Evolutionary conservation across 331 rosid genomes (phyloP).

Genomic region (Acacia pycnantha): DNA sequence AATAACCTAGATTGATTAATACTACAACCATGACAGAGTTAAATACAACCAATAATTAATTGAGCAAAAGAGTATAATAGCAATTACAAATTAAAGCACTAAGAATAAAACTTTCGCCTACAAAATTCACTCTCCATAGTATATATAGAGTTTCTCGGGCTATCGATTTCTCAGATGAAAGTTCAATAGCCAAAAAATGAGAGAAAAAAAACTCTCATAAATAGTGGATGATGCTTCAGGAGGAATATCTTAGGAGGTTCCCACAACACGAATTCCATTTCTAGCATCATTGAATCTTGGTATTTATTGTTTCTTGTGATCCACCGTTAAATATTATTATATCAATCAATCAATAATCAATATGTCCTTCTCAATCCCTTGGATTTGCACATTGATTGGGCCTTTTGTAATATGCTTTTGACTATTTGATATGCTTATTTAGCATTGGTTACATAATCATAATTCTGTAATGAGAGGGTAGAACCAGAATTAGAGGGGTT

Average conservation of each 20-base stretch:
- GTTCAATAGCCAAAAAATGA: slow-evolving; percentile 6
- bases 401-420: no score
- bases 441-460: no score
- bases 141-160: background rate
- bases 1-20: background rate
- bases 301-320: slow-evolving; percentile 49
- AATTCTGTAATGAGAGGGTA: no score
- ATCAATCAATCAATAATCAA: no score
- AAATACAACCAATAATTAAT: background rate
- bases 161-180: background rate
- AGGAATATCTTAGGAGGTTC: slow-evolving; percentile 5
- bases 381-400: no score
- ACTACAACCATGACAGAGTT: background rate
- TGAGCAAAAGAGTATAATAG: background rate
- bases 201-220: background rate
- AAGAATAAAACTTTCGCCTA: slow-evolving; percentile 20
- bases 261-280: slow-evolving; percentile 12
- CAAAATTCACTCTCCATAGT: slow-evolving; percentile 29
- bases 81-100: slow-evolving; percentile 30
- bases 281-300: slow-evolving; percentile 17
- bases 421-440: no score
- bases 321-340: slow-evolving; percentile 9
- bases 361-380: no score
- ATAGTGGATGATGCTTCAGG: background rate
- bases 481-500: no score